Conservation (phyloP, 495 filamentous ascomycete genomes). For the Daldinia vernicosa region DNA sequence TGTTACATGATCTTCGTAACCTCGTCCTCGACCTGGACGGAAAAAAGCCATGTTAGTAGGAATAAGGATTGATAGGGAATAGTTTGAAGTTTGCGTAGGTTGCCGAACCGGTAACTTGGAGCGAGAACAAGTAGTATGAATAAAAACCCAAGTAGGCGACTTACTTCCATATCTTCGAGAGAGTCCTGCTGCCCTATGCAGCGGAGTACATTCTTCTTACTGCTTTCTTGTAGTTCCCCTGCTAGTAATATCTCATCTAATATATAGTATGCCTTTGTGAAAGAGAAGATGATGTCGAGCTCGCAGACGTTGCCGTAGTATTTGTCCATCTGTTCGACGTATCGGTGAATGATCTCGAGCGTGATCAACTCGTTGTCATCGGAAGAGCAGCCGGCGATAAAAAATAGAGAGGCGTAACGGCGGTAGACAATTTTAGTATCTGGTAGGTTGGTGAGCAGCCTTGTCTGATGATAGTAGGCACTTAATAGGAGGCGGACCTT, state of each 20-base stretch:
- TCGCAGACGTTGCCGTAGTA: constrained; percentile 99
- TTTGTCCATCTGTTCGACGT: constrained; percentile 99
- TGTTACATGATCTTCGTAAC: constrained; percentile 94
- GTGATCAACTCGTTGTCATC: constrained; percentile 98
- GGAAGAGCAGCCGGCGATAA: constrained; percentile 95
- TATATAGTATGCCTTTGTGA: constrained; percentile 99
- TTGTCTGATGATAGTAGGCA: neutral
- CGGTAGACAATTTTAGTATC: constrained; percentile 99
- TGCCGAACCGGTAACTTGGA: neutral
- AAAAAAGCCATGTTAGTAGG: constrained; percentile 64
- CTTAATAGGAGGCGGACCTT: constrained; percentile 67
- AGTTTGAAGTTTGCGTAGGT: constrained; percentile 6
- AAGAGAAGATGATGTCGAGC: constrained; percentile 99
- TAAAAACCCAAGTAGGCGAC: constrained; percentile 50
- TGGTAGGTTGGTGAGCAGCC: constrained; percentile 49
- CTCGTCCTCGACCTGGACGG: constrained; percentile 89
- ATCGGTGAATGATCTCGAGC: constrained; percentile 97
- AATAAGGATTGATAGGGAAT: constrained; percentile 42
- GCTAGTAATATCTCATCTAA: constrained; percentile 95
- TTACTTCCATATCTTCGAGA: constrained; percentile 96
- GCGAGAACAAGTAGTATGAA: constrained; percentile 4
- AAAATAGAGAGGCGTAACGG: constrained; percentile 98
- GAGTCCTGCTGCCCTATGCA: constrained; percentile 96
- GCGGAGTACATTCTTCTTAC: constrained; percentile 96
- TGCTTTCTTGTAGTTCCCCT: constrained; percentile 98